Evolutionary conservation across 495 filamentous ascomycete genomes (phyloP).

Genomic region (Hypoxylon subgilvum): DNA sequence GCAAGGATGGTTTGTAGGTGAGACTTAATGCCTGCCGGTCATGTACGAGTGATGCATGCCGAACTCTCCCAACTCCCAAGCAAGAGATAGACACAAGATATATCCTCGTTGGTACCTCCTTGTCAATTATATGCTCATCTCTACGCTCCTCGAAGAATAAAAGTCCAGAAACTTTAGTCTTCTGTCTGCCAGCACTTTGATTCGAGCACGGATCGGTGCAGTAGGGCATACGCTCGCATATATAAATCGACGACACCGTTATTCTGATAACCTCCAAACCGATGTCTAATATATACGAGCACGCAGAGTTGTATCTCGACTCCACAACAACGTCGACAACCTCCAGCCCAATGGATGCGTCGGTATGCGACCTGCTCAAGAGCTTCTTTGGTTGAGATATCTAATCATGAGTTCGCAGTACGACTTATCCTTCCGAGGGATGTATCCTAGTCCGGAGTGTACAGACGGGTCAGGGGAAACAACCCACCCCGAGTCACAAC

Average conservation of each 20-base stretch:
- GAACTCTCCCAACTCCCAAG: constrained; percentile 16
- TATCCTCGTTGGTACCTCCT: constrained; percentile 26
- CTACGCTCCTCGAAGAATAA: not conserved
- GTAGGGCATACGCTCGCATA: not conserved
- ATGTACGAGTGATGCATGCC: constrained; percentile 14
- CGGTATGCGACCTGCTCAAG: constrained; percentile 35
- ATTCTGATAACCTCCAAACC: constrained; percentile 43
- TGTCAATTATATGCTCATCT: constrained; percentile 9
- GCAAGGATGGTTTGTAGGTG: constrained; percentile 24
- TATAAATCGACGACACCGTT: too few species aligned
- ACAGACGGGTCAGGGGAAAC: constrained; percentile 36
- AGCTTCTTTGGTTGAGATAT: not conserved
- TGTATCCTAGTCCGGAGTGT: constrained; percentile 48
- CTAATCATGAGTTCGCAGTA: constrained; percentile 40
- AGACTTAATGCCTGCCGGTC: constrained; percentile 24
- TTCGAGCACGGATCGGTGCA: not conserved
- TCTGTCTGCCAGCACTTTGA: not conserved
- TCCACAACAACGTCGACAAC: constrained; percentile 46
- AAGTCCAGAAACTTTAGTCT: not conserved
- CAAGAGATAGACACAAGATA: constrained; percentile 19
- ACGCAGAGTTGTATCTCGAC: constrained; percentile 49
- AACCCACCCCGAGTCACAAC: constrained; percentile 48
- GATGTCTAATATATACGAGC: constrained; percentile 46
- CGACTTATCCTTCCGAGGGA: constrained; percentile 41
- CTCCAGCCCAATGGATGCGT: constrained; percentile 49